These are phyloP conservation scores for Taxillus chinensis DNA, from an alignment of 164 flowering plant genomes.

Conservation along the genomic window DNA sequence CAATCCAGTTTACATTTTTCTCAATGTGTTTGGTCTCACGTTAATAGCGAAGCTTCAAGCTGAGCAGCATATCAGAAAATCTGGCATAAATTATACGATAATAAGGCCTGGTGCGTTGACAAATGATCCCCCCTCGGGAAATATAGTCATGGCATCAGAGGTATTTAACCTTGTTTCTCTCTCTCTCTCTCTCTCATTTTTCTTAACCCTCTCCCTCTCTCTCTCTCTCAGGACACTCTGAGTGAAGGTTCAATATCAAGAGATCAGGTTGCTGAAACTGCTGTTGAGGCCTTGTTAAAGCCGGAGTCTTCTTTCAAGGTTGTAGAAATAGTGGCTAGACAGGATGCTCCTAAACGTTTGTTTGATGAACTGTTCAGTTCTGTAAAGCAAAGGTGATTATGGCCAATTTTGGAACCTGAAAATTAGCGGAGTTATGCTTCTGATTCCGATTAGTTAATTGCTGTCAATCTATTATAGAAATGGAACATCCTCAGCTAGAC, in stretches of 20 bases:
- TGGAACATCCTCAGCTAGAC: too few species aligned
- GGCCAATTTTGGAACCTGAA: not conserved
- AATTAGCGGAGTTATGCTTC: too few species aligned
- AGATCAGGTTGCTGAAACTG: conserved; percentile 92
- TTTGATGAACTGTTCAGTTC: conserved; percentile 71
- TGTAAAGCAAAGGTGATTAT: conserved; percentile 39
- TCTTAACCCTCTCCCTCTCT: not conserved
- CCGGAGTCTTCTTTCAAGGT: conserved; percentile 82
- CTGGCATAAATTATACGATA: conserved; percentile 93
- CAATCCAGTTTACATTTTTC: conserved; percentile 84
- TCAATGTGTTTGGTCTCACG: conserved; percentile 81
- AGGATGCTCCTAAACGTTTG: conserved; percentile 76
- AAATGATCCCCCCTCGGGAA: conserved; percentile 84
- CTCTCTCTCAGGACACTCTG: conserved; percentile 54
- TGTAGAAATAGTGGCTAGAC: conserved; percentile 77
- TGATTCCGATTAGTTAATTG: too few species aligned
- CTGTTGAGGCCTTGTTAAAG: conserved; percentile 67
- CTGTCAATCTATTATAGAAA: too few species aligned
- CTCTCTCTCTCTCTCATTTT: not conserved
- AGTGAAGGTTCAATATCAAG: conserved; percentile 76
- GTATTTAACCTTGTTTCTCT: conserved; percentile 21
- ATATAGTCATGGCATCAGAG: conserved; percentile 88
- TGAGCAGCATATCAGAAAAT: conserved; percentile 68
- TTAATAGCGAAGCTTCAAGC: conserved; percentile 93
- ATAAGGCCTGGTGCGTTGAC: conserved; percentile 91